Base-by-base conservation (phyloP, 108 stramenopile species). In the Skeletonema menzelii region DNA sequence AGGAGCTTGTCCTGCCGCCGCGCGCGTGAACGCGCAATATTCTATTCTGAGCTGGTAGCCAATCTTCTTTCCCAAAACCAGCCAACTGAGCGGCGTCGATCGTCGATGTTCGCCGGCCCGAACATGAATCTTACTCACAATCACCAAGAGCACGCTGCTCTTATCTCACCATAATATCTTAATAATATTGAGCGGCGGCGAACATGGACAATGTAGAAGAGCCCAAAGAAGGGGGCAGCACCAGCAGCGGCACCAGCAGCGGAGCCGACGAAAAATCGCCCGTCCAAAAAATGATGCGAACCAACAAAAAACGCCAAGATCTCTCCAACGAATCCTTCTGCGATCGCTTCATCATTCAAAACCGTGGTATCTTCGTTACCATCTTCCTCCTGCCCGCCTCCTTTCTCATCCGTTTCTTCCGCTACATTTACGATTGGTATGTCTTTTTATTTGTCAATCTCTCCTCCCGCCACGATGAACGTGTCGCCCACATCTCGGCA, bases 391-490 rank as follows among this genome's bases (percentile, higher is more conserved):
- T 60, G 2, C 59, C 59, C 59, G 44, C 44, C 42, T 60, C 59
- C 42, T 60, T n/a, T 37, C 19, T 60, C 42, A 17, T 40, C 17
- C 42, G 44, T 47, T 2, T 47, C 37, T 40, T 19, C 10, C 59
- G 15, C 42, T 60, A 40, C 34, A 40, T 60, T 37, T 22, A 47
- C 59, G 37, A 17, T n/a, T 47, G 44, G 59, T 60, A 60, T 8
- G 44, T 60, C 44, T 47, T 32, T 11, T 19, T 47, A 11, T 47
- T 47, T 7, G 42, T 47, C 27, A 60, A 60, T 8, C 49, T 53
- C 19, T 53, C 49, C 49, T 53, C 49, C 19, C 49, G 49, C 22
- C 77, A 78, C 63, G 72, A 66, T 57, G 65, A 72, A 22, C 63
- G 77, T 5, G 77, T 78, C 5, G 17, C 34, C 12, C 56, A 17